Conservation (phyloP, 2,329 filamentous ascomycete genomes). For the Venturia carpophila region DNA sequence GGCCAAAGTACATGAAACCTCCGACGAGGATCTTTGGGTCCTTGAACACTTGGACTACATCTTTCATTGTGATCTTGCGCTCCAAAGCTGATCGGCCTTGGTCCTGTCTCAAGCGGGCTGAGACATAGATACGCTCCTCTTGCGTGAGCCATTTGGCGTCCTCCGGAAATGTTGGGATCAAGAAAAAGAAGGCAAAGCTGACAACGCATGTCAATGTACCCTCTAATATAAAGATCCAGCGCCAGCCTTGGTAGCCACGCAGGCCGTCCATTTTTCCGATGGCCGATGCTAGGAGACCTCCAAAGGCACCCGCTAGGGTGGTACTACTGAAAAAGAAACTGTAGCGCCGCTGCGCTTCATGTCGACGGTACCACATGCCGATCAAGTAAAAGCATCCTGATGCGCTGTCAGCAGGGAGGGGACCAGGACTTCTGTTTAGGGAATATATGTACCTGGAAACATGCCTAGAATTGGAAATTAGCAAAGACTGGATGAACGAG, state of each 20-base stretch:
- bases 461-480: background rate
- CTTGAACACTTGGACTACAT: constrained; percentile 40
- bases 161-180: constrained; percentile 43
- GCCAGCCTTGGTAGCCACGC: constrained; percentile 58
- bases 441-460: background rate
- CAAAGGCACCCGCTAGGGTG: constrained; percentile 74
- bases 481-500: background rate
- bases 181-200: constrained; percentile 40
- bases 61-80: constrained; percentile 35
- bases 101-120: constrained; percentile 39
- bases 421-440: background rate
- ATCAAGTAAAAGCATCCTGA: constrained; percentile 54
- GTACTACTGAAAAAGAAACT: constrained; percentile 88
- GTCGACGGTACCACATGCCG: constrained; percentile 82
- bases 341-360: constrained; percentile 84
- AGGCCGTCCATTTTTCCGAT: constrained; percentile 82
- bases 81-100: constrained; percentile 42
- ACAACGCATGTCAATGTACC: constrained; percentile 39
- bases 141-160: constrained; percentile 41
- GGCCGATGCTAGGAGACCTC: constrained; percentile 73
- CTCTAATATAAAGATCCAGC: constrained; percentile 63
- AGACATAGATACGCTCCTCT: constrained; percentile 41
- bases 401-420: background rate
- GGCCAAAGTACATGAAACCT: constrained; percentile 46
- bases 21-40: constrained; percentile 43